Evolutionary conservation across 169 alveolate genomes (phyloP).

Genomic region (Eimeria sp.): DNA sequence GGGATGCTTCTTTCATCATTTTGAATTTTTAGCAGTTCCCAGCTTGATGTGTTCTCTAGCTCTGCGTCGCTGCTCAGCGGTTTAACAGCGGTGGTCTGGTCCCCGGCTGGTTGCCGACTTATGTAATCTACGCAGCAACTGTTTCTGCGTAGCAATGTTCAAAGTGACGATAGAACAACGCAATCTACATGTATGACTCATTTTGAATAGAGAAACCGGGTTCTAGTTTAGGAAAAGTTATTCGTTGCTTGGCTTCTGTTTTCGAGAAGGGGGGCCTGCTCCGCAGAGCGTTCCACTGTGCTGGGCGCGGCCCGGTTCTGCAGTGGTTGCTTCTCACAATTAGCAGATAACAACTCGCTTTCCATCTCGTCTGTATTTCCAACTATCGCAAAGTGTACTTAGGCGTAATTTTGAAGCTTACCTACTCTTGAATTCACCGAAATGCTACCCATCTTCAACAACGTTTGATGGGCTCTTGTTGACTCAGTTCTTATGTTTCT

Average conservation of each 20-base stretch:
- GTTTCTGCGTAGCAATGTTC: neutral
- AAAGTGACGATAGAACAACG: neutral
- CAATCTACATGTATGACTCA: neutral
- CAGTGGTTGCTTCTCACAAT: neutral
- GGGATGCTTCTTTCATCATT: neutral
- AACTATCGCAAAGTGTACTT: neutral
- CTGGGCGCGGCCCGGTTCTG: slow-evolving; percentile 20
- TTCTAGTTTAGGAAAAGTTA: neutral
- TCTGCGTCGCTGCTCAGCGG: neutral
- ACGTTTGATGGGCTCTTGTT: neutral
- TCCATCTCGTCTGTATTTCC: neutral
- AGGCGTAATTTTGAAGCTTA: neutral
- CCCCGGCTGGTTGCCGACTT: neutral
- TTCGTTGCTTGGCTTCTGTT: neutral
- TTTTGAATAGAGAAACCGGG: neutral
- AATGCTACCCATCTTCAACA: neutral
- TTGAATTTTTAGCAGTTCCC: neutral
- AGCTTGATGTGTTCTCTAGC: neutral
- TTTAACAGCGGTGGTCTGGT: slow-evolving; percentile 7
- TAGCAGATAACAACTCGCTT: neutral
- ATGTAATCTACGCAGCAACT: no score
- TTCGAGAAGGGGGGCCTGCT: neutral
- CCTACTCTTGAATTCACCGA: neutral
- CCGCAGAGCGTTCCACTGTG: neutral
- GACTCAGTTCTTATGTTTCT: neutral